These are phyloP conservation scores for Umbilicus rupestris DNA, from an alignment of 164 flowering plant genomes.

Conservation along the genomic window DNA sequence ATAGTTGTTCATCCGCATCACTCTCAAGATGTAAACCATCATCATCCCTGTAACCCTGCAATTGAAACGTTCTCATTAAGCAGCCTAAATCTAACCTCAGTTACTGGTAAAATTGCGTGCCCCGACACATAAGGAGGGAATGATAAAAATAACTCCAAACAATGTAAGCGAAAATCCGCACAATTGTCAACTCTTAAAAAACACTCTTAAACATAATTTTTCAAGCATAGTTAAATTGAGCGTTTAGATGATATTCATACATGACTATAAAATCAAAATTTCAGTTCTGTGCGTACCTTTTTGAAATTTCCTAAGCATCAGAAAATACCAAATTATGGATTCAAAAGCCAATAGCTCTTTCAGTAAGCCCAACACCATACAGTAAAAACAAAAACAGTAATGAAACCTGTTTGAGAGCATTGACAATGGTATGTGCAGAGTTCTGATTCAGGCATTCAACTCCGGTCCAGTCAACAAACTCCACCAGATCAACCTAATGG, in stretches of 20 bases:
- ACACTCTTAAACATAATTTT: background rate
- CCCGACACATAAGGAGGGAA: too few species aligned
- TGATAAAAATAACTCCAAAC: too few species aligned
- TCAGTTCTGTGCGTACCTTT: background rate
- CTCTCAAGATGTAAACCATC: slow-evolving; percentile 80
- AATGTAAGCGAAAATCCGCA: background rate
- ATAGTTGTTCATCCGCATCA: slow-evolving; percentile 94
- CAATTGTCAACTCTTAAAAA: background rate
- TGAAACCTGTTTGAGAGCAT: slow-evolving; percentile 82
- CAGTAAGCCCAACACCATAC: too few species aligned
- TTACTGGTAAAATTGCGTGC: too few species aligned
- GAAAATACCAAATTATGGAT: background rate
- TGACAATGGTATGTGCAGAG: slow-evolving; percentile 39
- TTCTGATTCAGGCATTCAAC: slow-evolving; percentile 91
- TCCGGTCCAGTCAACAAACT: slow-evolving; percentile 78
- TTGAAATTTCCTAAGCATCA: too few species aligned
- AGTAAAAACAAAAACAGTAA: background rate
- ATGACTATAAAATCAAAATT: background rate
- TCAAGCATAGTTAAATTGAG: background rate
- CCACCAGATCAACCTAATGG: slow-evolving; percentile 73
- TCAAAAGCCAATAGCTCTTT: too few species aligned
- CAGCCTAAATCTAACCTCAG: too few species aligned
- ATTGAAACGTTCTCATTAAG: background rate
- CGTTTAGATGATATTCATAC: background rate
- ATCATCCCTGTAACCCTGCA: slow-evolving; percentile 81